phyloP scores from a whole-genome alignment of 1,139 yeast genomes.

The Hanseniaspora gamundiae region DNA sequence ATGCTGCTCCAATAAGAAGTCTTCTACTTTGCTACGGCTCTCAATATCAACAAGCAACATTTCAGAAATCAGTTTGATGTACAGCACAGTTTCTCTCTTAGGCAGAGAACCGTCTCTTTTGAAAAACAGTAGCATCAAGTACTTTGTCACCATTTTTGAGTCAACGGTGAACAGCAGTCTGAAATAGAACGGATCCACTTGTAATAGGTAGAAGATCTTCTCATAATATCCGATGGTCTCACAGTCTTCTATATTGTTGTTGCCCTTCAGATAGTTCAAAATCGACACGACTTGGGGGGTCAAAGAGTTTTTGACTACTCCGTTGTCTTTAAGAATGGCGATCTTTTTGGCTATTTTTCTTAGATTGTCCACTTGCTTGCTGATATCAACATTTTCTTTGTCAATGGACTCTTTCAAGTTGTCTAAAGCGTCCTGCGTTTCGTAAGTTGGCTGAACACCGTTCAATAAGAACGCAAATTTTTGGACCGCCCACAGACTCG shows the following conservation, averaged over 20 bases:
- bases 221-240: conserved; percentile 36
- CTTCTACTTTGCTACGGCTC: conserved; percentile 12
- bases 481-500: conserved; percentile 65
- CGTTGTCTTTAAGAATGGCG: conserved; percentile 3
- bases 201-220: conserved; percentile 68
- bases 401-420: conserved; percentile 61
- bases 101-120: conserved; percentile 22
- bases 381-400: conserved; percentile 71
- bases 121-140: conserved; percentile 19
- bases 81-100: conserved; percentile 61
- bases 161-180: conserved; percentile 36
- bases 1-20: conserved; percentile 13
- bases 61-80: conserved; percentile 46
- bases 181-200: conserved; percentile 72
- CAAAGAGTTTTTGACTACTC: conserved; percentile 3
- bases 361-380: conserved; percentile 11
- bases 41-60: conserved; percentile 32
- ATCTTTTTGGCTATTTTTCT: conserved; percentile 6
- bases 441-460: conserved; percentile 63
- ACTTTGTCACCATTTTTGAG: conserved; percentile 17
- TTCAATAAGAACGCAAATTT: conserved; percentile 68
- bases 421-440: conserved; percentile 62
- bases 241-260: not conserved
- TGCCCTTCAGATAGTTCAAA: conserved; percentile 2
- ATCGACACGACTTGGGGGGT: not conserved